Percentiles rank a stretch among this genome's conserved stretches.
These are phyloP conservation scores for Rhododendron simsii DNA, from an alignment of 148 eudicot genomes.

Conservation along the genomic window DNA sequence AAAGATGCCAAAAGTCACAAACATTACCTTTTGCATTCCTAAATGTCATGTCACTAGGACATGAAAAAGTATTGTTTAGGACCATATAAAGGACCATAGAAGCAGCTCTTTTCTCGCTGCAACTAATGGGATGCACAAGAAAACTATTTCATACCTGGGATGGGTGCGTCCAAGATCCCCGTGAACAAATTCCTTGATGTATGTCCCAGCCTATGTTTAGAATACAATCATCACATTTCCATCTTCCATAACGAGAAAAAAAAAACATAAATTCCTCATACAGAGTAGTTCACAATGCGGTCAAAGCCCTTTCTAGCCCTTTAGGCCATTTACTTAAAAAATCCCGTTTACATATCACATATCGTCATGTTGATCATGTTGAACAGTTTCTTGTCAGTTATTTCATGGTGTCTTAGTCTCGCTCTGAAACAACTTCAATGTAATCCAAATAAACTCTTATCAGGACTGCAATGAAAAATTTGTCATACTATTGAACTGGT, in stretches of 20 bases:
- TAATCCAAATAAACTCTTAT: neutral
- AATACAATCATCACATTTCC: neutral
- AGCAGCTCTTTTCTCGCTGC: neutral
- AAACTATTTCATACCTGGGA: constrained; percentile 65
- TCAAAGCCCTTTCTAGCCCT: neutral
- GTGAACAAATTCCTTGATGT: constrained; percentile 96
- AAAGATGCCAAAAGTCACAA: neutral
- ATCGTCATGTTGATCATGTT: neutral
- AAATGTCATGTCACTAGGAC: neutral
- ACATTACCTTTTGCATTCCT: neutral
- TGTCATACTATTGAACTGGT: neutral
- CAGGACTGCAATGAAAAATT: neutral
- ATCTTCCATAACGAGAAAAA: neutral
- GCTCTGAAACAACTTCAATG: neutral
- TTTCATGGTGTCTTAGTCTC: neutral
- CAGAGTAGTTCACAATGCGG: neutral
- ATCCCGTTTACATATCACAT: neutral
- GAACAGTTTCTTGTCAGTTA: neutral
- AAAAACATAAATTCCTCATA: neutral
- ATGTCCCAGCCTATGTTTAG: constrained; percentile 82
- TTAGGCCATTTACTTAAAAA: neutral
- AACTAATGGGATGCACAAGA: neutral
- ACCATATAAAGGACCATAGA: neutral
- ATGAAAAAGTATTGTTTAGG: neutral
- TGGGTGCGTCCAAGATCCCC: constrained; percentile 97